phyloP scores from a whole-genome alignment of 345 rosid species.

The Corchorus capsularis region DNA sequence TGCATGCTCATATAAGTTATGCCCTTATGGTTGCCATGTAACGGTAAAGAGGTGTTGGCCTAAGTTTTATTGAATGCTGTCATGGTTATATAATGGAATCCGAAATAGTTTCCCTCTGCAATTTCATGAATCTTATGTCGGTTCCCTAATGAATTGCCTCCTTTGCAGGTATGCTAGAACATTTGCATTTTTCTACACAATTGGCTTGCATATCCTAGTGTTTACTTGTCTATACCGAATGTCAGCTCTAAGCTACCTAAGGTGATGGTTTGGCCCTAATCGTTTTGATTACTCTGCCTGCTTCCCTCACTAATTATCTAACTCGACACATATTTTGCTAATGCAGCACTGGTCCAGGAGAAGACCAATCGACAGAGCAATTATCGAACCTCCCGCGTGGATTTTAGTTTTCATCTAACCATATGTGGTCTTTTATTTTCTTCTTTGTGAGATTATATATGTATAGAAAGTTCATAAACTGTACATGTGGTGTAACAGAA shows the following conservation, averaged over 20 bases:
- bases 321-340: background rate
- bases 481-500: conserved; percentile 21
- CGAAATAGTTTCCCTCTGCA: background rate
- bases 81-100: background rate
- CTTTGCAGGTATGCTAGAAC: conserved; percentile 83
- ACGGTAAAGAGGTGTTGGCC: background rate
- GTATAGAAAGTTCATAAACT: conserved; percentile 19
- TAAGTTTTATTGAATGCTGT: background rate
- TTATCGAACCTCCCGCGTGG: conserved; percentile 67
- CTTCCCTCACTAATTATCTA: background rate
- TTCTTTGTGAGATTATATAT: conserved; percentile 3
- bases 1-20: no score
- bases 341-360: conserved; percentile 77
- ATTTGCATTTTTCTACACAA: conserved; percentile 91
- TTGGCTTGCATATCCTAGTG: conserved; percentile 81
- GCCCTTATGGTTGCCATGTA: background rate
- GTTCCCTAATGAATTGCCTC: background rate
- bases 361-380: conserved; percentile 45
- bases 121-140: background rate
- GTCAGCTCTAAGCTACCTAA: conserved; percentile 89
- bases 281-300: background rate
- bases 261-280: conserved; percentile 42
- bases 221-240: conserved; percentile 94
- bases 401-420: conserved; percentile 33
- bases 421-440: background rate